Evolutionary conservation across 495 filamentous ascomycete genomes (phyloP), one percentile per base, ranked within the genome.

Genomic region (Hypoxylon fragiforme): DNA sequence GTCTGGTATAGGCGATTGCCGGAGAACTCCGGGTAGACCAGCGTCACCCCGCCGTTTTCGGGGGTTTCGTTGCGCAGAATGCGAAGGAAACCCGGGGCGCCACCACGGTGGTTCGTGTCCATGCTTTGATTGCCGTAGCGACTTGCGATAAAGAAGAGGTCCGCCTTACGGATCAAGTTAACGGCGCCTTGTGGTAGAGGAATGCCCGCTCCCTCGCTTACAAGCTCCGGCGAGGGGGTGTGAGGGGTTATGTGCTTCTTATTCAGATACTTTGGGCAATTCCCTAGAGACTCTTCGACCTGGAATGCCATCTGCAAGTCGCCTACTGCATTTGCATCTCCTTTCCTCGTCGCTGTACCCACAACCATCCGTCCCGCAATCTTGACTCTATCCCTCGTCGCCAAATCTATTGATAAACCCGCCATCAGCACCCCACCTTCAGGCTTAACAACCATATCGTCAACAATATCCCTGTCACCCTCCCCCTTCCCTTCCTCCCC

Each of bases 211-310:
- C 42, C 43, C 28, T 74, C 68, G 13, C 77, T 79, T 1, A 82
- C 57, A 13, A 86, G 70, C 22, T 66, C 70, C 7, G 87, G 83
- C 3, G 65, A 51, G 13, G 83, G 77, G 1, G 75, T 45, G 24
- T 77, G 74, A 2, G 81, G 78, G 3, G 73, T 44, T 32, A 91
- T 82, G 18, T 75, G 73, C 64, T 87, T 90, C 53, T 79, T 80
- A 70, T 90, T 92, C 15, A 94, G 55, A 56, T 95, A 92, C 71
- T 92, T 95, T 0, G 90, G 90, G 62, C 89, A 92, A 53, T 91
- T 92, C 9, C 85, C 85, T 24, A 94, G 63, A 65, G 80, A 85
- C 59, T 86, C 85, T 46, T 87, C 78, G 48, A 92, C 81, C 26
- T 77, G 73, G 19, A 90, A 73, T 3, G 81, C 80, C 11, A 92